A percentile compares a stretch with the other conserved stretches of the same genome.
phyloP scores from a whole-genome alignment of 1,284 basidiomycete genomes.

The Marasmius tenuissimus region DNA sequence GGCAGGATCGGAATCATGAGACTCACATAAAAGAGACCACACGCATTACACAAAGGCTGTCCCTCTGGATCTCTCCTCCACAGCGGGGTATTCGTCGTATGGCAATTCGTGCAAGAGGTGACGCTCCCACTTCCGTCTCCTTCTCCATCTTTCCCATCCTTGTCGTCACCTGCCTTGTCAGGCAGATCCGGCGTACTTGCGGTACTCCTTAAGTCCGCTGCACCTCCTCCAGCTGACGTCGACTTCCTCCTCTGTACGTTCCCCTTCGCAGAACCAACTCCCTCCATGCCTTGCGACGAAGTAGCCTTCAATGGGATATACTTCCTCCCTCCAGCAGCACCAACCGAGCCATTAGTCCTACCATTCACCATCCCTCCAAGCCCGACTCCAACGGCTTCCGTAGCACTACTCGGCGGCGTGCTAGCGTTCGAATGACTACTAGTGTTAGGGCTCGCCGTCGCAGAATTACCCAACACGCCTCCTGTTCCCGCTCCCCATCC shows the following conservation, averaged over 20 bases:
- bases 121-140: conserved; percentile 71
- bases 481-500: conserved; percentile 48
- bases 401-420: conserved; percentile 66
- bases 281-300: conserved; percentile 46
- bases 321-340: conserved; percentile 40
- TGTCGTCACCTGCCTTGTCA: conserved; percentile 27
- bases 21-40: conserved; percentile 88
- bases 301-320: conserved; percentile 58
- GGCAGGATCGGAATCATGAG: not conserved
- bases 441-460: conserved; percentile 77
- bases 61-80: conserved; percentile 96
- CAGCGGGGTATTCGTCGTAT: conserved; percentile 93
- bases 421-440: conserved; percentile 65
- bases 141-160: conserved; percentile 38
- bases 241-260: conserved; percentile 13
- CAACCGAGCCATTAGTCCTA: conserved; percentile 13
- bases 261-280: not conserved
- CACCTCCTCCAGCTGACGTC: conserved; percentile 28
- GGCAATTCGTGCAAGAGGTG: conserved; percentile 92
- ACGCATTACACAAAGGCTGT: conserved; percentile 92
- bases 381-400: conserved; percentile 26
- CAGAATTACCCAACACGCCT: conserved; percentile 41
- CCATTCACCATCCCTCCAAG: not conserved
- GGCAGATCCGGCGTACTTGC: conserved; percentile 56
- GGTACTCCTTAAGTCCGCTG: conserved; percentile 40